Evolutionary conservation across 1,284 basidiomycete genomes (phyloP), one percentile per base, ranked within the genome.

Genomic region (Omphalotus olearius): DNA sequence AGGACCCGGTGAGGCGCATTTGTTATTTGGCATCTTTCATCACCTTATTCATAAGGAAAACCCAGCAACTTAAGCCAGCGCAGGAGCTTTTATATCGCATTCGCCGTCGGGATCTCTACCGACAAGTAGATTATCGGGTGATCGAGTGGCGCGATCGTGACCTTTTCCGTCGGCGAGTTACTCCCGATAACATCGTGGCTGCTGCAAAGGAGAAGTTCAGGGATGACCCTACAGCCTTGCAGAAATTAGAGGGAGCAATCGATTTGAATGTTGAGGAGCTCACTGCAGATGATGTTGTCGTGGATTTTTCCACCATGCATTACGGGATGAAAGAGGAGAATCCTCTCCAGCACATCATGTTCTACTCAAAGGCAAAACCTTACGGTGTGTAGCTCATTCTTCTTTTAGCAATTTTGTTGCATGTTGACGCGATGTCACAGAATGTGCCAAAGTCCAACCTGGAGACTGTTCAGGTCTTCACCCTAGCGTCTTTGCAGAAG

Each of bases 301-400:
- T 91, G 26, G 77, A 83, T 48, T 67, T 82, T 6, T 68, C 78
- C 1, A 60, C 65, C 13, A 74, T 90, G 71, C 88, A 91, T 60
- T 83, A 88, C 58, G 88, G 89, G 0, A 88, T 85, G 81, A 72
- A 77, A 55, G 78, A 82, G 49, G 66, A 72, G 57, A 88, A 88
- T 59, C 88, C 89, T 1, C 61, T 91, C 23, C 75, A 84, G 40
- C 73, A 67, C 25, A 78, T 89, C 51, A 78, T 73, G 59, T 91
- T 91, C 60, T 91, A 89, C 60, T 82, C 83, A 0, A 91, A 90
- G 65, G 68, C 71, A n/a, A 70, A 76, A 25, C 78, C 78, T 0
- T 64, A 82, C 54, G 58, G 87, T 88, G 58, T 54, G 78, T 6
- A 18, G 3, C 10, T 43, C 26, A 10, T 52, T 35, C 28, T 20